Percentiles rank a stretch among this genome's conserved stretches.
These are phyloP conservation scores for Hypoxylon perforatum DNA, from an alignment of 495 filamentous ascomycete genomes.

Conservation along the genomic window DNA sequence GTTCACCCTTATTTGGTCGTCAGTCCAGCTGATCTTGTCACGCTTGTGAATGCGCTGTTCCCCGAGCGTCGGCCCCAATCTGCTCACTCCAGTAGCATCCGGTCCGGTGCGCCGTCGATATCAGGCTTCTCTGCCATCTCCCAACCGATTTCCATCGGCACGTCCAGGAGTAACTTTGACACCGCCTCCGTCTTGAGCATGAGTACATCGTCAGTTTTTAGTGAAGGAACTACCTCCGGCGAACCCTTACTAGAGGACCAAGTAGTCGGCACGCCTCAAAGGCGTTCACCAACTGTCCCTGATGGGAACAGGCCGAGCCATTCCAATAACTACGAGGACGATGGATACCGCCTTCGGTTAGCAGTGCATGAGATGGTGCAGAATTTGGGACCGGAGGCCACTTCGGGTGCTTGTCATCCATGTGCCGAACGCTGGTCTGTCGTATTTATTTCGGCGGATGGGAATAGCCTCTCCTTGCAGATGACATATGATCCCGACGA, in stretches of 20 bases:
- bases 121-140: slow-evolving; percentile 68
- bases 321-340: slow-evolving; percentile 62
- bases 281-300: slow-evolving; percentile 56
- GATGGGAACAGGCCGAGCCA: slow-evolving; percentile 48
- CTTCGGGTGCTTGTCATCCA: slow-evolving; percentile 73
- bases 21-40: slow-evolving; percentile 77
- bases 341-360: slow-evolving; percentile 64
- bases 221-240: slow-evolving; percentile 72
- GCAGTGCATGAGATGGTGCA: slow-evolving; percentile 75
- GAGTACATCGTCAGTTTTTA: slow-evolving; percentile 73
- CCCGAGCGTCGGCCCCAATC: slow-evolving; percentile 70
- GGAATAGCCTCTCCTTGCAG: slow-evolving; percentile 72
- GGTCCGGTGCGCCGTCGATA: slow-evolving; percentile 74
- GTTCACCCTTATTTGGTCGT: slow-evolving; percentile 79
- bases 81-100: slow-evolving; percentile 61
- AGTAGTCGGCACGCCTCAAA: slow-evolving; percentile 49
- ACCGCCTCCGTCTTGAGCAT: slow-evolving; percentile 72
- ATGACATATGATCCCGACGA: slow-evolving; percentile 79
- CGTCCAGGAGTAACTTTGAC: slow-evolving; percentile 60
- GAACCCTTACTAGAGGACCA: slow-evolving; percentile 70
- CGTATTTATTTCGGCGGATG: slow-evolving; percentile 79
- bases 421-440: slow-evolving; percentile 80
- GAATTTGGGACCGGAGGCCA: slow-evolving; percentile 67
- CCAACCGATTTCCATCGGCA: slow-evolving; percentile 57
- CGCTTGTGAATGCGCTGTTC: slow-evolving; percentile 76